Conservation (phyloP, 345 rosid species). For the Salix viminalis region DNA sequence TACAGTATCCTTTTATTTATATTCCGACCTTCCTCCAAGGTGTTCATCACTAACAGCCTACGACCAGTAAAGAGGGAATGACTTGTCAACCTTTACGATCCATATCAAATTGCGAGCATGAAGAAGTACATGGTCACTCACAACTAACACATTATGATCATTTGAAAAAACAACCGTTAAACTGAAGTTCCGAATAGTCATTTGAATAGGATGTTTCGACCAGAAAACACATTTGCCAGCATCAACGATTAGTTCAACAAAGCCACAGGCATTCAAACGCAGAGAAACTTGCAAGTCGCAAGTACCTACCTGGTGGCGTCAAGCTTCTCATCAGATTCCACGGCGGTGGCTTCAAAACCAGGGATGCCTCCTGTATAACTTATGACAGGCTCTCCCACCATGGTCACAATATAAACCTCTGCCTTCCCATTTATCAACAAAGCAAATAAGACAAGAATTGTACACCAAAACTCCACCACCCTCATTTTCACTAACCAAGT, state of each 20-base stretch:
- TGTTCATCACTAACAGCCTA: background rate
- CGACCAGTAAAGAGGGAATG: background rate
- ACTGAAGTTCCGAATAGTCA: background rate
- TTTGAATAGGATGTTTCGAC: background rate
- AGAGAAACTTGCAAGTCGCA: background rate
- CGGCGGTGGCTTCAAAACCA: slow-evolving; percentile 88
- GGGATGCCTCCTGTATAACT: slow-evolving; percentile 81
- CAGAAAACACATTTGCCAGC: background rate
- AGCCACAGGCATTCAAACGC: background rate
- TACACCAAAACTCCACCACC: slow-evolving; percentile 28
- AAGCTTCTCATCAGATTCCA: slow-evolving; percentile 80
- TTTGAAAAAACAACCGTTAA: background rate
- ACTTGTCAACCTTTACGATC: background rate
- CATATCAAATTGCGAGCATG: background rate
- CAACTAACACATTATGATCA: background rate
- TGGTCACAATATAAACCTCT: slow-evolving; percentile 73
- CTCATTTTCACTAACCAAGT: slow-evolving; percentile 20
- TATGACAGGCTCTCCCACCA: slow-evolving; percentile 89
- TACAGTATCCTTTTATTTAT: background rate
- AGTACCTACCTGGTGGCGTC: slow-evolving; percentile 61
- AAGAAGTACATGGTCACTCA: background rate
- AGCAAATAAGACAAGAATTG: slow-evolving; percentile 26
- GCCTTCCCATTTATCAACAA: slow-evolving; percentile 44
- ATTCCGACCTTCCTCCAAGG: background rate
- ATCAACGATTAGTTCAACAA: background rate